Evolutionary conservation across 2,329 filamentous ascomycete genomes (phyloP).

Genomic region (Aspergillus aculeatinus): DNA sequence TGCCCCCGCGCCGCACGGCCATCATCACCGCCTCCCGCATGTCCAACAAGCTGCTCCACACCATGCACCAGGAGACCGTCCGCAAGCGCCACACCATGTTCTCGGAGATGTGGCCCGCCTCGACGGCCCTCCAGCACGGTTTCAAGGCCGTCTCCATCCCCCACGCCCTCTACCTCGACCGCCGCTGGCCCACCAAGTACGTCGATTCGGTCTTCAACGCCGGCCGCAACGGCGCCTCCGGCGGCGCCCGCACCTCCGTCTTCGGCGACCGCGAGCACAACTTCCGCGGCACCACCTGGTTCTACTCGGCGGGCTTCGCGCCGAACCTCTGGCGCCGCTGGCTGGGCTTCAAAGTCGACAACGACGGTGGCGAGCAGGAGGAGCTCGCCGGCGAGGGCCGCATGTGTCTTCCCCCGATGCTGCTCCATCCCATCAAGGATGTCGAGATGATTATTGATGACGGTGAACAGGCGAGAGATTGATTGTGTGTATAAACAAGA

Average conservation of each 20-base stretch:
- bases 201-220: constrained; percentile 78
- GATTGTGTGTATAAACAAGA: not conserved
- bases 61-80: constrained; percentile 89
- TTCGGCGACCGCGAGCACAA: constrained; percentile 89
- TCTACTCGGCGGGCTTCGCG: constrained; percentile 82
- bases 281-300: constrained; percentile 83
- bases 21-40: constrained; percentile 88
- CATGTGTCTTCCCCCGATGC: constrained; percentile 88
- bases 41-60: constrained; percentile 72
- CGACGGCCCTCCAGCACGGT: constrained; percentile 83
- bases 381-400: constrained; percentile 73
- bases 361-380: constrained; percentile 74
- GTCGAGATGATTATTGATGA: constrained; percentile 57
- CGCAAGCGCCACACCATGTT: constrained; percentile 87
- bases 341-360: constrained; percentile 78
- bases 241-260: constrained; percentile 69
- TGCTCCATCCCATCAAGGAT: constrained; percentile 84
- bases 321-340: constrained; percentile 80
- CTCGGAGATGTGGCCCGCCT: constrained; percentile 94
- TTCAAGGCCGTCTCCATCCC: constrained; percentile 90
- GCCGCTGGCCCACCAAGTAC: constrained; percentile 78
- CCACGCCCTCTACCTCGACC: constrained; percentile 84
- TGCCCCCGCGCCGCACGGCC: constrained; percentile 71
- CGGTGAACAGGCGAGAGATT: constrained; percentile 16
- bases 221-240: constrained; percentile 70